phyloP scores from a whole-genome alignment of 2,329 filamentous ascomycete species.

The Leptographium radiaticola region DNA sequence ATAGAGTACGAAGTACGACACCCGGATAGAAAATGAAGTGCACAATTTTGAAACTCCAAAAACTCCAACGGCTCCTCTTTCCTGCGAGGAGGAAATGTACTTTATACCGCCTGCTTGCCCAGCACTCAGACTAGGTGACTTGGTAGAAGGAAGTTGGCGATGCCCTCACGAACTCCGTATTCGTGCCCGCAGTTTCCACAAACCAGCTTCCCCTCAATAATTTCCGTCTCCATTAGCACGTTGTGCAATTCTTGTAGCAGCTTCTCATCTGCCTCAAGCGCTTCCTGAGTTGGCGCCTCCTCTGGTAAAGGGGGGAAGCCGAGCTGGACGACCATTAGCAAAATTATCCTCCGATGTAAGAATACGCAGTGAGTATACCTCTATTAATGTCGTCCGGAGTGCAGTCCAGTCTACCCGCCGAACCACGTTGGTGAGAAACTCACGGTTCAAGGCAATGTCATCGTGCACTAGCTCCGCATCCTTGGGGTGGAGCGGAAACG shows the following conservation, averaged over 20 bases:
- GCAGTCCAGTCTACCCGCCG: slow-evolving; percentile 82
- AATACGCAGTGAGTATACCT: slow-evolving; percentile 29
- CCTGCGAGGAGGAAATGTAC: neutral
- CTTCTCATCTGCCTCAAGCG: slow-evolving; percentile 52
- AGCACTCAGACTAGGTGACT: slow-evolving; percentile 62
- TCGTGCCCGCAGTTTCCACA: slow-evolving; percentile 89
- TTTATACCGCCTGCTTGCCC: neutral
- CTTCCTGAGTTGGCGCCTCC: slow-evolving; percentile 46
- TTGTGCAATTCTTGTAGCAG: slow-evolving; percentile 66
- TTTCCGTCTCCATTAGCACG: slow-evolving; percentile 77
- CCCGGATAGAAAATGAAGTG: neutral
- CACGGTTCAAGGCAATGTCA: slow-evolving; percentile 67
- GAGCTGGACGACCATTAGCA: slow-evolving; percentile 36
- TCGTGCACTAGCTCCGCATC: slow-evolving; percentile 83
- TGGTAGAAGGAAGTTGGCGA: slow-evolving; percentile 89
- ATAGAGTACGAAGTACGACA: neutral
- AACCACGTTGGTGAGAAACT: slow-evolving; percentile 73
- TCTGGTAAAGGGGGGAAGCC: slow-evolving; percentile 64
- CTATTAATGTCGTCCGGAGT: slow-evolving; percentile 58
- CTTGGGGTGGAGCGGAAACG: slow-evolving; percentile 84
- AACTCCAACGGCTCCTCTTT: neutral
- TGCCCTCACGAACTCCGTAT: slow-evolving; percentile 89
- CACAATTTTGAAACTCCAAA: neutral
- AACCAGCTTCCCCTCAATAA: slow-evolving; percentile 76
- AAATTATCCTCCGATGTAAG: neutral